phyloP scores from a whole-genome alignment of 108 stramenopile genomes.

The Nitzschia sp. region DNA sequence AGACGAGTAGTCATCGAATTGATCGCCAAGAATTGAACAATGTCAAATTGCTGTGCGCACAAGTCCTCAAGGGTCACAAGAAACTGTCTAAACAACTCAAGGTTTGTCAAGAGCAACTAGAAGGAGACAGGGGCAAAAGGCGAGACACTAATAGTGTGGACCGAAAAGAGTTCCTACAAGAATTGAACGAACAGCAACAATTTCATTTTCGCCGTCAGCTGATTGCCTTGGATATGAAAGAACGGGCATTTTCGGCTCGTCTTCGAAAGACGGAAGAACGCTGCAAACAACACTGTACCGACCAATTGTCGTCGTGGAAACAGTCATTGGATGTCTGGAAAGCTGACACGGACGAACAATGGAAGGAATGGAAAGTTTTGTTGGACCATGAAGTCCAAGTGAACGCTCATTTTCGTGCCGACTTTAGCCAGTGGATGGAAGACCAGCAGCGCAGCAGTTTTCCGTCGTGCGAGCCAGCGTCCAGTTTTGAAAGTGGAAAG shows the following conservation, averaged over 20 bases:
- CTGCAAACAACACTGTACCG: neutral
- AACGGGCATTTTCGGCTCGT: conserved; percentile 10
- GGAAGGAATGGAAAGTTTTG: conserved; percentile 7
- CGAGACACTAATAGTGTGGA: neutral
- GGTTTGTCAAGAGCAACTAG: conserved; percentile 16
- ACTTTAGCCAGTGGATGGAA: conserved; percentile 26
- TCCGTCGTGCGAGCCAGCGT: too few species aligned
- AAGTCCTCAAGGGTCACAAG: conserved; percentile 25
- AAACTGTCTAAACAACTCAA: conserved; percentile 15
- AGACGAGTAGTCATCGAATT: neutral
- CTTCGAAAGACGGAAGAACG: conserved; percentile 8
- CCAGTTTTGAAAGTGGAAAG: neutral
- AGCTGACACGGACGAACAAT: conserved; percentile 2
- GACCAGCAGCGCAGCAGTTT: neutral
- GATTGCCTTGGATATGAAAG: conserved; percentile 45
- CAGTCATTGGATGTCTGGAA: conserved; percentile 12
- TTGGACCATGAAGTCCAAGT: conserved; percentile 10
- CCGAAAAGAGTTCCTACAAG: neutral
- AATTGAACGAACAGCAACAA: conserved; percentile 18
- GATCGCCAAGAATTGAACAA: conserved; percentile 39
- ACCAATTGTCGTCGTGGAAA: conserved; percentile 7
- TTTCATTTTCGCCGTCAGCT: conserved; percentile 19
- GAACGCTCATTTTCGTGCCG: conserved; percentile 27
- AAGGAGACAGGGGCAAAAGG: conserved; percentile 4
- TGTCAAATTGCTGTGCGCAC: conserved; percentile 34